Evolutionary conservation across 768 basidiomycete genomes (phyloP).

Genomic region (Tylopilus sp.): DNA sequence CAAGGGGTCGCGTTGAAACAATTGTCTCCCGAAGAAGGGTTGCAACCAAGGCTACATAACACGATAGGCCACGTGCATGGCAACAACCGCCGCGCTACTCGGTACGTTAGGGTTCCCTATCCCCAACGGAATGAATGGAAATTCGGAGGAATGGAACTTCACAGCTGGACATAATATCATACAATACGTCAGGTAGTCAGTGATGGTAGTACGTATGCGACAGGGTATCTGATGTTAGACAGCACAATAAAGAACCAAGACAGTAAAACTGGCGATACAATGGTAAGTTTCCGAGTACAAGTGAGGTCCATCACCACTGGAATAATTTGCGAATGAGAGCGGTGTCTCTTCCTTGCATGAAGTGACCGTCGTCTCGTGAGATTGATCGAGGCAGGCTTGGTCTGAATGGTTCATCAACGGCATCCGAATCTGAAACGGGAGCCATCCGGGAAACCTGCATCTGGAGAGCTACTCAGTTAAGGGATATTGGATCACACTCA

Average conservation of each 20-base stretch:
- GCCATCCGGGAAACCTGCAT: slow-evolving; percentile 66
- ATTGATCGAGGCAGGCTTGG: slow-evolving; percentile 31
- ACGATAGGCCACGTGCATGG: too few species aligned
- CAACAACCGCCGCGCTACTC: too few species aligned
- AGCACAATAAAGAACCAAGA: slow-evolving; percentile 28
- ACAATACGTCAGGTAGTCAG: slow-evolving; percentile 29
- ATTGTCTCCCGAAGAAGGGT: slow-evolving; percentile 7
- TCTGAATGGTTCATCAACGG: slow-evolving; percentile 41
- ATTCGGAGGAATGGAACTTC: neutral
- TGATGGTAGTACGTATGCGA: slow-evolving; percentile 35
- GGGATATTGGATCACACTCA: neutral
- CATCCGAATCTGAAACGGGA: slow-evolving; percentile 42
- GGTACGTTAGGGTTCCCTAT: too few species aligned
- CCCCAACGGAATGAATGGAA: too few species aligned
- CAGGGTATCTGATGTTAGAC: slow-evolving; percentile 33
- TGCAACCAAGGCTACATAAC: neutral
- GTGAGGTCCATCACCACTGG: slow-evolving; percentile 34
- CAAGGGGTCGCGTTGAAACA: slow-evolving; percentile 3
- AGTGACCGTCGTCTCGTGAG: slow-evolving; percentile 31
- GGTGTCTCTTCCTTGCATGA: slow-evolving; percentile 37
- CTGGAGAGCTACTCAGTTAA: slow-evolving; percentile 33
- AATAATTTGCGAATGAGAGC: slow-evolving; percentile 51
- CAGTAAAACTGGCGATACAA: slow-evolving; percentile 28
- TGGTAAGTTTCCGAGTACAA: slow-evolving; percentile 22
- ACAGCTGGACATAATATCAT: slow-evolving; percentile 23